Evolutionary conservation across 2,329 filamentous ascomycete genomes (phyloP).

Genomic region (Monilinia aucupariae): DNA sequence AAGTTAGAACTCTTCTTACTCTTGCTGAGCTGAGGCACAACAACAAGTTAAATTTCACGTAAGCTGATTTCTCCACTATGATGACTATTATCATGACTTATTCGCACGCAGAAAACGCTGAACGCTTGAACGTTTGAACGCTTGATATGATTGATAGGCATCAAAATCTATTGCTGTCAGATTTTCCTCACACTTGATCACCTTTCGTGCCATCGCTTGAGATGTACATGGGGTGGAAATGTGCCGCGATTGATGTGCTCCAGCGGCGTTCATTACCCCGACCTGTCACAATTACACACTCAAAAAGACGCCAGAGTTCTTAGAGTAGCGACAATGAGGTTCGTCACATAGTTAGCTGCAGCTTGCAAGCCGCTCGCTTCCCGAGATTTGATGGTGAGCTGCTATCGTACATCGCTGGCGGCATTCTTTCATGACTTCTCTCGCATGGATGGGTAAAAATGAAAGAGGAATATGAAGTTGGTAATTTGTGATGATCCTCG

Average conservation of each 20-base stretch:
- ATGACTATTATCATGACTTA: neutral
- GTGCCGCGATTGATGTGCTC: neutral
- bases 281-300: neutral
- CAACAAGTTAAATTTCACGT: neutral
- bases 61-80: conserved; percentile 9
- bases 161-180: neutral
- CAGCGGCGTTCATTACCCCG: conserved; percentile 4
- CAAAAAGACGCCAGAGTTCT: conserved; percentile 1
- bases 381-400: neutral
- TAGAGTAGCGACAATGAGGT: conserved; percentile 2
- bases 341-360: conserved; percentile 10
- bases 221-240: conserved; percentile 3
- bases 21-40: neutral
- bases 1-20: neutral
- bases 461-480: neutral
- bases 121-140: neutral
- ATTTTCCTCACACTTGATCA: neutral
- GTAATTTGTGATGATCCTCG: neutral
- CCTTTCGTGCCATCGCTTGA: neutral
- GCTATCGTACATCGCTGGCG: neutral
- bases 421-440: neutral
- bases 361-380: neutral
- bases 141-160: neutral
- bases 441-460: neutral
- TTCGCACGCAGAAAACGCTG: neutral